Evolutionary conservation across 2,329 filamentous ascomycete species (phyloP), one percentile per base, ranked within the genome.

Genomic region (Claviceps africana): DNA sequence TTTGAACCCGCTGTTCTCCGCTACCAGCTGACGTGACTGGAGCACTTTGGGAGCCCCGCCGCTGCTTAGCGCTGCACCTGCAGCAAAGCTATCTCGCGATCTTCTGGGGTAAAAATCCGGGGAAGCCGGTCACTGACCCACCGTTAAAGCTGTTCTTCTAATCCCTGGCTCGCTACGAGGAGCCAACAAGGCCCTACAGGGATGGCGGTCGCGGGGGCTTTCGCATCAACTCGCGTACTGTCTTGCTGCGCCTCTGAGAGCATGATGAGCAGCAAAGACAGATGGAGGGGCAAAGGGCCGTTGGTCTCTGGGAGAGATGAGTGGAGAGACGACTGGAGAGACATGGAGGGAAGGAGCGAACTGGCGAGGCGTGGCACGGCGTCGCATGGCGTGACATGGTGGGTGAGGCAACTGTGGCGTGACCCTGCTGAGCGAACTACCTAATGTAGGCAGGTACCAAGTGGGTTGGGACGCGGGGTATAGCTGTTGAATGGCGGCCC

Each of bases 81-180:
- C 46, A 52, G 52, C 55, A n/a, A n/a, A 54, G 52, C 57, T 55
- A 54, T n/a, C n/a, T 22, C 48, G 52, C 50, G 53, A 54, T 54
- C 49, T 51, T 55, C 57, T 53, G 58, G 58, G 58, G 57, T 56
- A 55, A 53, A 37, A 60, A 57, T 59, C 58, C 55, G 58, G 58
- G 58, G 58, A 60, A 60, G 56, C 58, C 54, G 54, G 54, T 56
- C 55, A 33, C 37, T n/a, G 55, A 53, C 56, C 58, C 57, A 55
- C 55, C 47, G 52, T 43, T 39, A 46, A 30, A 47, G 42, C 48
- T 33, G 28, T 35, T 35, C 11, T n/a, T 25, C 21, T 30, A 31
- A 35, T 47, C 2, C 8, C 17, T 17, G 22, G 19, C 35, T 40
- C n/a, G 40, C 22, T 46, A 22, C 31, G 22, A 47, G n/a, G 48